Conservation (phyloP, 176 grass and related monocot genomes). For the Triticum monococcum region DNA sequence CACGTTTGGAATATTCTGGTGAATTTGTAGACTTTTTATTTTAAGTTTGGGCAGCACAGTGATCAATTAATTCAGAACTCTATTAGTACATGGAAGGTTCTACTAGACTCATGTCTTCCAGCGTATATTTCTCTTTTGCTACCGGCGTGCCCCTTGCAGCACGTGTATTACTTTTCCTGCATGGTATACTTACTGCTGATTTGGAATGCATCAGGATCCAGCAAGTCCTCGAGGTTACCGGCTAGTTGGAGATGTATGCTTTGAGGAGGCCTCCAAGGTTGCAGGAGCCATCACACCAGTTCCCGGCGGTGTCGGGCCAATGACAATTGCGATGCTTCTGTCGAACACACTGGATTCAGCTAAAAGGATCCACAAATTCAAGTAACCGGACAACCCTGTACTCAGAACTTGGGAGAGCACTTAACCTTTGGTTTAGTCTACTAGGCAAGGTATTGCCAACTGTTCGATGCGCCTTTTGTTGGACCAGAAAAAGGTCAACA, state of each 20-base stretch:
- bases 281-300: constrained; percentile 85
- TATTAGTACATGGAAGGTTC: not conserved
- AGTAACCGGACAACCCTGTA: constrained; percentile 40
- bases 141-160: not conserved
- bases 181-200: constrained; percentile 5
- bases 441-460: constrained; percentile 20
- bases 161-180: not conserved
- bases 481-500: constrained; percentile 20
- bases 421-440: constrained; percentile 35
- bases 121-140: not conserved
- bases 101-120: not conserved
- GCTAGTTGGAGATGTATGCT: constrained; percentile 81
- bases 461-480: constrained; percentile 30
- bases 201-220: constrained; percentile 55
- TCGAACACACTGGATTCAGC: constrained; percentile 87
- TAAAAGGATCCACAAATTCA: constrained; percentile 77
- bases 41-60: constrained; percentile 17
- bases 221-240: constrained; percentile 67
- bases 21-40: constrained; percentile 15
- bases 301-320: constrained; percentile 81
- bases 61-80: constrained; percentile 11
- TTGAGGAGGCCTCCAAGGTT: constrained; percentile 66
- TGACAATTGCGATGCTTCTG: constrained; percentile 95
- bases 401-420: not conserved
- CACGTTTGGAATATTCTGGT: not conserved